Conservation (phyloP, 2,329 filamentous ascomycete species). For the Hansfordia pulvinata region DNA sequence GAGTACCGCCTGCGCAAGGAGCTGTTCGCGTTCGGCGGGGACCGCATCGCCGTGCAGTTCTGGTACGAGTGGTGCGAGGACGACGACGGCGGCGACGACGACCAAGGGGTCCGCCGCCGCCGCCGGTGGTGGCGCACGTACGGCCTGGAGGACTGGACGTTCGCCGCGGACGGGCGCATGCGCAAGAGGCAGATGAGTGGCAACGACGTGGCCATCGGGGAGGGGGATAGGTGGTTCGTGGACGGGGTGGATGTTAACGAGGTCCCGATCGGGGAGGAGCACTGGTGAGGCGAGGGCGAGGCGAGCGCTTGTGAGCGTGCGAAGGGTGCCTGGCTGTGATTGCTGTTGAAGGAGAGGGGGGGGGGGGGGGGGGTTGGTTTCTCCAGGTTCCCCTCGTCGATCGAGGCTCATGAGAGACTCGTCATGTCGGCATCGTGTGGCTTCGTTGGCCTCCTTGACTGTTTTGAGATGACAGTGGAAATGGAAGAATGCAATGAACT, state of each 20-base stretch:
- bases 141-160: constrained; percentile 71
- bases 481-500: too few relatives aligned
- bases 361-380: too few relatives aligned
- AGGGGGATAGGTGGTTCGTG: constrained; percentile 54
- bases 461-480: too few relatives aligned
- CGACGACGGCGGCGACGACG: constrained; percentile 50
- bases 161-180: constrained; percentile 57
- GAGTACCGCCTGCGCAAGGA: constrained; percentile 70
- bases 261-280: constrained; percentile 51
- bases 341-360: too few relatives aligned
- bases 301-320: too few relatives aligned
- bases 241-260: constrained; percentile 55
- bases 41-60: constrained; percentile 70
- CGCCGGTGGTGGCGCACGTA: constrained; percentile 92
- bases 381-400: too few relatives aligned
- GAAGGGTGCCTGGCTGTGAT: too few relatives aligned
- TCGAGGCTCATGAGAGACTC: too few relatives aligned
- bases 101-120: too few relatives aligned
- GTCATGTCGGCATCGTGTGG: too few relatives aligned
- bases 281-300: too few relatives aligned
- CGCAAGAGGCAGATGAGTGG: constrained; percentile 64
- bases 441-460: too few relatives aligned
- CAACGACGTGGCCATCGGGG: constrained; percentile 51
- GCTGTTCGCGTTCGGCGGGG: constrained; percentile 60
- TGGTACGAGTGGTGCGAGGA: constrained; percentile 85